Conservation (phyloP, 441 rosid species). For the Pelargonium citronellum region DNA sequence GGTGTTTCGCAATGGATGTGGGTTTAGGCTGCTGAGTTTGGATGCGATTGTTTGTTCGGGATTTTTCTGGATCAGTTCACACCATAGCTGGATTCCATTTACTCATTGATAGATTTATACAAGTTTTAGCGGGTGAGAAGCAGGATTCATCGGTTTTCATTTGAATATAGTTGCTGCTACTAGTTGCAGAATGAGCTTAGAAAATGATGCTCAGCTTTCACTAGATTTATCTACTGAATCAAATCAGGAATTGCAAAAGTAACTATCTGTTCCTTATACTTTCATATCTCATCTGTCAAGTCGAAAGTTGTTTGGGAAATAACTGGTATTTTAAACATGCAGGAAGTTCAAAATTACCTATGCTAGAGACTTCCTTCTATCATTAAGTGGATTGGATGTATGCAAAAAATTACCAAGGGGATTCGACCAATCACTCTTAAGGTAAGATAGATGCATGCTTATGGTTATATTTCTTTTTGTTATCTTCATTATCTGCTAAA, state of each 20-base stretch:
- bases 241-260: slow-evolving; percentile 37
- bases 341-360: slow-evolving; percentile 59
- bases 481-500: background rate
- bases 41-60: background rate
- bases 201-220: slow-evolving; percentile 37
- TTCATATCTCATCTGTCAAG: background rate
- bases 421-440: slow-evolving; percentile 46
- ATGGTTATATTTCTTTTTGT: background rate
- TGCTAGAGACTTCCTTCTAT: slow-evolving; percentile 62
- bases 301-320: slow-evolving; percentile 16
- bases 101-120: slow-evolving; percentile 13
- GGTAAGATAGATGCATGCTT: slow-evolving; percentile 39
- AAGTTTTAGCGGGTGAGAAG: slow-evolving; percentile 13
- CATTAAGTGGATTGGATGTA: slow-evolving; percentile 59
- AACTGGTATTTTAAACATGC: slow-evolving; percentile 27
- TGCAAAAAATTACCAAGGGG: slow-evolving; percentile 68
- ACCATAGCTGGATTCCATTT: background rate
- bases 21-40: slow-evolving; percentile 5
- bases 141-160: background rate
- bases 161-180: slow-evolving; percentile 5
- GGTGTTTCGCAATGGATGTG: background rate
- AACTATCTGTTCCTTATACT: slow-evolving; percentile 18
- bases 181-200: slow-evolving; percentile 52
- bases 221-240: slow-evolving; percentile 36
- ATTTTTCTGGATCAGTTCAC: background rate